Conservation (phyloP, 139 green algal species). For the Chlorella sp. region DNA sequence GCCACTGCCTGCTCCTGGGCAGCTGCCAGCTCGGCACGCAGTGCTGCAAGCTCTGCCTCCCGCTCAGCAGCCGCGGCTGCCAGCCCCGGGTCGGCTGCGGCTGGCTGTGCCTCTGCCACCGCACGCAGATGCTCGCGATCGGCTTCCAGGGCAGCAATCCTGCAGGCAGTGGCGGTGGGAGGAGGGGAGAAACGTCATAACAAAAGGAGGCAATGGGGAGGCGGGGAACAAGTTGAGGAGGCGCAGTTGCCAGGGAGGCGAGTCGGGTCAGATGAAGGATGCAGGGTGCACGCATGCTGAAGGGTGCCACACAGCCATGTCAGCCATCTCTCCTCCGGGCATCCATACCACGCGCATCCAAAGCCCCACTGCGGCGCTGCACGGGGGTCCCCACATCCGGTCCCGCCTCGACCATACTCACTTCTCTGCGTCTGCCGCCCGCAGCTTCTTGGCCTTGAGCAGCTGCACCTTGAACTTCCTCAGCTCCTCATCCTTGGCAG, state of each 20-base stretch:
- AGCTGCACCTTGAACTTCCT: slow-evolving; percentile 45
- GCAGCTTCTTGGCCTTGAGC: slow-evolving; percentile 44
- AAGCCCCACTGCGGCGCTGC: no score
- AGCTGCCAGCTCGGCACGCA: neutral
- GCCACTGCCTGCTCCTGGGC: neutral
- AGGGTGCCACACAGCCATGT: no score
- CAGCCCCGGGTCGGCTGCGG: neutral
- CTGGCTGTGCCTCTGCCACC: neutral
- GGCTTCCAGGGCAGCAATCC: slow-evolving; percentile 27
- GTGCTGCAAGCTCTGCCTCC: neutral
- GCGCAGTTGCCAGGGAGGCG: no score
- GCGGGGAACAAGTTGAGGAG: neutral
- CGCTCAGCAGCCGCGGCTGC: slow-evolving; percentile 18
- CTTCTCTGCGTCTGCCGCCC: slow-evolving; percentile 22
- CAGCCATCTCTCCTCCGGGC: no score
- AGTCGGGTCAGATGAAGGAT: no score
- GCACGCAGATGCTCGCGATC: slow-evolving; percentile 7
- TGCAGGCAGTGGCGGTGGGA: neutral
- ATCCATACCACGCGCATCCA: no score
- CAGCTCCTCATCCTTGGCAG: slow-evolving; percentile 28
- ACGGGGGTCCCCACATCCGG: neutral
- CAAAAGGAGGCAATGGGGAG: neutral
- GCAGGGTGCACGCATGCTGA: no score
- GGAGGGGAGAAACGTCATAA: neutral
- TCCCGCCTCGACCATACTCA: neutral